These are phyloP conservation scores for Paecilomyces niveus DNA, from an alignment of 2,329 filamentous ascomycete species.

Conservation along the genomic window DNA sequence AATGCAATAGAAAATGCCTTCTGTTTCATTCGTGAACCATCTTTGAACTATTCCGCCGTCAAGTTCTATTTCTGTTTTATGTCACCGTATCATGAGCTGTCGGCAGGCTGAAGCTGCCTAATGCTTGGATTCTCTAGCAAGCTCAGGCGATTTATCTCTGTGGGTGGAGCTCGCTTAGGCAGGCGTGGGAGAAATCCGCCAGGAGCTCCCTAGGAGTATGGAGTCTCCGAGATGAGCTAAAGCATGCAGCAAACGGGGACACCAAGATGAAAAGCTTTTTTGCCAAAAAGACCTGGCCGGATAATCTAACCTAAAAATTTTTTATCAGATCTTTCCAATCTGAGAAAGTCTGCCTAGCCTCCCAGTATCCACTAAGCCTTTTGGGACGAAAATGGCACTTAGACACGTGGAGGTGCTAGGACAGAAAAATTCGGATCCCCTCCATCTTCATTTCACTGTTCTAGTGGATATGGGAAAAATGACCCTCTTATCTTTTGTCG, in stretches of 20 bases:
- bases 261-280: background rate
- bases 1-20: background rate
- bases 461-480: background rate
- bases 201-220: too few species aligned
- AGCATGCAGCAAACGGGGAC: background rate
- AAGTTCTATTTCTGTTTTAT: background rate
- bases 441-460: background rate
- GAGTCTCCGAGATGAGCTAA: too few species aligned
- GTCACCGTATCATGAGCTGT: background rate
- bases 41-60: background rate
- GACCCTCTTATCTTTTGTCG: too few species aligned
- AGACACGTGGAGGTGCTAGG: background rate
- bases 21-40: background rate
- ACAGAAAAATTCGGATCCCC: background rate
- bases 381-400: background rate
- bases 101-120: too few species aligned
- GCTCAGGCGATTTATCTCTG: too few species aligned
- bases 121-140: too few species aligned
- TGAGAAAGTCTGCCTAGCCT: background rate
- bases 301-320: background rate
- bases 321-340: background rate
- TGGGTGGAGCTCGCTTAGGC: too few species aligned
- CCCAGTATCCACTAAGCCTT: background rate
- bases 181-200: too few species aligned
- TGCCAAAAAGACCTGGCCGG: background rate